Evolutionary conservation across 1,139 yeast species (phyloP).

Genomic region (Barnettozyma hawaiiensis): DNA sequence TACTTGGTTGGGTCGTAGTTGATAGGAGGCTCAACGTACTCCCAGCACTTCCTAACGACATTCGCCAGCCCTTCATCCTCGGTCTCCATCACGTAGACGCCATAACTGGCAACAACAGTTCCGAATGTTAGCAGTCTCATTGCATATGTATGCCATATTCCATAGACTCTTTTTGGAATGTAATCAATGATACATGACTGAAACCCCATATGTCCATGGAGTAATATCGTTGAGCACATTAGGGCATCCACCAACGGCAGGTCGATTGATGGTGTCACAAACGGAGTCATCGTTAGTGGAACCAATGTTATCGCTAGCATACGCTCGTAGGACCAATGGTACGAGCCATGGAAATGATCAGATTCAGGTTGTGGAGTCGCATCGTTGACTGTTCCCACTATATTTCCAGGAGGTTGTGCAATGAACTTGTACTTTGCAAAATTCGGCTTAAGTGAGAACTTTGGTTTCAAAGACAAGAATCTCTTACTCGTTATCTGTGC

Average conservation of each 20-base stretch:
- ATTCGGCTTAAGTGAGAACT: slow-evolving; percentile 34
- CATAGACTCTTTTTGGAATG: slow-evolving; percentile 80
- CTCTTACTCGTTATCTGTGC: slow-evolving; percentile 1
- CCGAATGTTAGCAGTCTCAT: slow-evolving; percentile 64
- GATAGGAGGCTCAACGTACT: slow-evolving; percentile 11
- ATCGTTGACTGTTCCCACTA: slow-evolving; percentile 75
- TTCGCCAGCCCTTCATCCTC: slow-evolving; percentile 55
- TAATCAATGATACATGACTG: slow-evolving; percentile 85
- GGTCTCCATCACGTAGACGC: slow-evolving; percentile 77
- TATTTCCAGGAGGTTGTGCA: slow-evolving; percentile 63
- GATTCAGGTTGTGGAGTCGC: slow-evolving; percentile 62
- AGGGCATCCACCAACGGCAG: slow-evolving; percentile 68
- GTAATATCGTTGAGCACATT: slow-evolving; percentile 54
- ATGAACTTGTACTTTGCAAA: slow-evolving; percentile 43
- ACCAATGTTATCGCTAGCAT: slow-evolving; percentile 58
- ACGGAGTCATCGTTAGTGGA: slow-evolving; percentile 73
- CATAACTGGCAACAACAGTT: slow-evolving; percentile 67
- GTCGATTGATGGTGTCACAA: slow-evolving; percentile 53
- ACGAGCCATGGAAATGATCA: slow-evolving; percentile 67
- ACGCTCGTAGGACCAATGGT: slow-evolving; percentile 86
- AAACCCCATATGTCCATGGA: slow-evolving; percentile 79
- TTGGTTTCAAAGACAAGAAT: slow-evolving; percentile 10
- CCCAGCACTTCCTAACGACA: slow-evolving; percentile 42
- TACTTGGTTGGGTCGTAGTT: slow-evolving; percentile 6
- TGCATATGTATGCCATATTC: slow-evolving; percentile 60